Evolutionary conservation across 2,329 filamentous ascomycete genomes (phyloP).

Genomic region (Pyrenophora teres): DNA sequence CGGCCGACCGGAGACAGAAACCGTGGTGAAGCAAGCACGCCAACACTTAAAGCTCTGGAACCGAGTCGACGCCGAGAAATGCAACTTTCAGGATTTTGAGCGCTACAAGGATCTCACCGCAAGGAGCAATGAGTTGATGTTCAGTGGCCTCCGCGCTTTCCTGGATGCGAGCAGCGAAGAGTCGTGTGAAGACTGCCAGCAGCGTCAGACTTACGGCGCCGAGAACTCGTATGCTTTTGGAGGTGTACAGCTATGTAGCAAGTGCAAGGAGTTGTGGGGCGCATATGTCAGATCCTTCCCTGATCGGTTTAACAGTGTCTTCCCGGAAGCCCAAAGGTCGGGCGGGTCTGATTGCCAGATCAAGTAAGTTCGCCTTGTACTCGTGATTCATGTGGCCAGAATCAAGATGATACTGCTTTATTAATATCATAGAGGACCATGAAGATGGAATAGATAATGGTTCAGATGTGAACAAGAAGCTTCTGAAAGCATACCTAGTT

Average conservation of each 20-base stretch:
- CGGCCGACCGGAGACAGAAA: background rate
- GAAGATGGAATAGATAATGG: too few relatives aligned
- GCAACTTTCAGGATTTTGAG: background rate
- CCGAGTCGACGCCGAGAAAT: background rate
- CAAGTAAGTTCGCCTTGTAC: background rate
- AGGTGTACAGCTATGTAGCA: background rate
- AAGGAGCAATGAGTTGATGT: background rate
- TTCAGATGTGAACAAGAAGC: too few relatives aligned
- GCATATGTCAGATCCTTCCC: background rate
- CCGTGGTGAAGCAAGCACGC: background rate
- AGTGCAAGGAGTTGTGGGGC: background rate
- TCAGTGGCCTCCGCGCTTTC: background rate
- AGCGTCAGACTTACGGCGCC: background rate
- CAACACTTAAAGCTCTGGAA: conserved; percentile 4
- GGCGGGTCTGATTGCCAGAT: background rate
- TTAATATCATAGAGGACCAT: too few relatives aligned
- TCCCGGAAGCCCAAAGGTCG: background rate
- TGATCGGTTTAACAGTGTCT: background rate
- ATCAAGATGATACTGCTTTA: too few relatives aligned
- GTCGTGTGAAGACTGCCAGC: background rate
- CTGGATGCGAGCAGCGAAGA: background rate
- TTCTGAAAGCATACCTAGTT: too few relatives aligned
- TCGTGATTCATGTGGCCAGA: too few relatives aligned
- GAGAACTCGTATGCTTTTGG: background rate
- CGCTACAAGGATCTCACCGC: background rate